Evolutionary conservation across 176 grass and related monocot species (phyloP), one percentile per base, ranked within the genome.

Genomic region (Aegilops speltoides): DNA sequence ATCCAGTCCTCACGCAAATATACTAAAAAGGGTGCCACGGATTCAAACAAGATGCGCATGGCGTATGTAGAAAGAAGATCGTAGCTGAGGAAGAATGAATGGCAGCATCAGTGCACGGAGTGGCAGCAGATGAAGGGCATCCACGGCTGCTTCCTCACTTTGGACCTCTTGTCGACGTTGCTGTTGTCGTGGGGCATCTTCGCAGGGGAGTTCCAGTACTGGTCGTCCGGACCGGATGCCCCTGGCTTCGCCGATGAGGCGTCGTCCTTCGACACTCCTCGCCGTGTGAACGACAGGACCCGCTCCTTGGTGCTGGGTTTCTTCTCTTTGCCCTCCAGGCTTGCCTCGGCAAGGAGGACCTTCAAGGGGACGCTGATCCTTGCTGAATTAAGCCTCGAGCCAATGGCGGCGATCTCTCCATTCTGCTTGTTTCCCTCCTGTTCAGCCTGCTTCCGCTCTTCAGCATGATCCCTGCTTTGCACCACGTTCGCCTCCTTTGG

Each of bases 91-190:
- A 52, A 29, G 48, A 37, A 12, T 52, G 48, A 11, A 37, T 28
- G 13, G 29, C 12, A 20, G 34, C 56, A 40, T 91, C 86, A 95
- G 63, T 80, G 79, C 10, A 78, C 77, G 1, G 93, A 95, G 43
- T 82, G 83, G 8, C 93, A 95, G 79, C 93, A 95, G 19, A 86
- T 90, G 43, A 95, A 95, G 26, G 88, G 85, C 37, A 81, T 68
- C 93, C 93, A 95, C 25, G 85, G 62, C 73, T 92, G 90, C 36
- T 91, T 66, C 25, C 73, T 31, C 73, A 75, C 88, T 90, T 84
- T 88, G 28, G 87, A 68, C 19, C 68, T 88, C 73, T 83, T 92
- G 17, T 81, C 82, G 4, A 48, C 69, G 14, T 88, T 62, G 76
- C 73, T 67, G 76, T 67, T 70, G 17, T 9, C 79, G 4, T 59